A percentile compares a stretch with the other conserved stretches of the same genome.
phyloP scores from a whole-genome alignment of 768 basidiomycete genomes.

The Suillus cothurnatus region DNA sequence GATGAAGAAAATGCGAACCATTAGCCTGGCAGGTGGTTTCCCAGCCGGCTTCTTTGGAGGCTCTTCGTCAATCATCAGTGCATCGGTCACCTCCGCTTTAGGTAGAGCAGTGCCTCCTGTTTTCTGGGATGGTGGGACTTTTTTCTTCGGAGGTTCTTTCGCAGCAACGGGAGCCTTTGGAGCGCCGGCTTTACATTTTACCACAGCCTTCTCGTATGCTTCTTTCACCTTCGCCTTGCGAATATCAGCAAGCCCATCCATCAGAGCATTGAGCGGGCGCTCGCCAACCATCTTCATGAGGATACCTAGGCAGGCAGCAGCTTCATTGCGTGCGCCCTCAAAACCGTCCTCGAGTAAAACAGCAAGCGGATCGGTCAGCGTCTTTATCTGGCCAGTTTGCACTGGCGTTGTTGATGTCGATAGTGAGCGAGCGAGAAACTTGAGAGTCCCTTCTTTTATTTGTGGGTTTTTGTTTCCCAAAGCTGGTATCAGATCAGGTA shows the following conservation, averaged over 20 bases:
- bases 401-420: slow-evolving; percentile 70
- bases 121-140: slow-evolving; percentile 31
- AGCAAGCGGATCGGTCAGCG: slow-evolving; percentile 75
- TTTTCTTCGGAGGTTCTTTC: slow-evolving; percentile 41
- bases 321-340: slow-evolving; percentile 87
- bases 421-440: slow-evolving; percentile 82
- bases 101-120: slow-evolving; percentile 17
- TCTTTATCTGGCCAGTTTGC: slow-evolving; percentile 75
- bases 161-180: slow-evolving; percentile 39
- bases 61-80: slow-evolving; percentile 29
- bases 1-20: slow-evolving; percentile 29
- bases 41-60: slow-evolving; percentile 45
- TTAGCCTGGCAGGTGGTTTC: slow-evolving; percentile 54
- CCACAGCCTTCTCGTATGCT: slow-evolving; percentile 87
- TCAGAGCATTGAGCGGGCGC: slow-evolving; percentile 80
- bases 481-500: slow-evolving; percentile 78
- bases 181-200: slow-evolving; percentile 79
- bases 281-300: slow-evolving; percentile 98
- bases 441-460: slow-evolving; percentile 90
- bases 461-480: slow-evolving; percentile 94
- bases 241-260: slow-evolving; percentile 85
- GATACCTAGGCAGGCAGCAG: slow-evolving; percentile 85
- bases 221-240: slow-evolving; percentile 93
- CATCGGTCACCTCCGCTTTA: slow-evolving; percentile 18
- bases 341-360: slow-evolving; percentile 82